Conservation (phyloP, 2,329 filamentous ascomycete genomes). For the Aurifilum marmelostoma region DNA sequence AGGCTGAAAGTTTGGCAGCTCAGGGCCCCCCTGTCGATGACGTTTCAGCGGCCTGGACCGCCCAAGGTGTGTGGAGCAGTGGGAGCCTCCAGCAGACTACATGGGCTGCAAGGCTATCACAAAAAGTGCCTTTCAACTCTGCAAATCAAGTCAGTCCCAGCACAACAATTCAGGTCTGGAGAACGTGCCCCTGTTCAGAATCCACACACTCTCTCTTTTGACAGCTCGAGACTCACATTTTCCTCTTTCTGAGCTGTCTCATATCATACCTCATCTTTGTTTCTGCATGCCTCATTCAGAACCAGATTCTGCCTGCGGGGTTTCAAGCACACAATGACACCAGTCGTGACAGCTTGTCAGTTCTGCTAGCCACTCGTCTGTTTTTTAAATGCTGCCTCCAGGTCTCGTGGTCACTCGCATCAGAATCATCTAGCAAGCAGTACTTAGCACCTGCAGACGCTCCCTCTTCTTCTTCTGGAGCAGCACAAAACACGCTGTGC, state of each 20-base stretch:
- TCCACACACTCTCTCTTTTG: not conserved
- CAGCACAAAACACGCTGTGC: not conserved
- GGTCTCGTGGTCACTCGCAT: not conserved
- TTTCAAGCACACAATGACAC: not conserved
- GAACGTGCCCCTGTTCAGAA: not conserved
- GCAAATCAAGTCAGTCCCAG: not conserved
- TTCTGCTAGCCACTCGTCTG: not conserved
- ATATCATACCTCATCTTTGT: not conserved
- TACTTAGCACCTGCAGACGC: too few relatives aligned
- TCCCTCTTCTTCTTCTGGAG: too few relatives aligned
- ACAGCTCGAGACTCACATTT: not conserved
- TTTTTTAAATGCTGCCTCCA: not conserved
- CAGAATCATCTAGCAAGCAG: not conserved
- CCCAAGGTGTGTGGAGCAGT: not conserved
- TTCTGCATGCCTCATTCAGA: not conserved
- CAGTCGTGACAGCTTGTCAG: conserved; percentile 7
- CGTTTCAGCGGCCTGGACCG: conserved; percentile 12
- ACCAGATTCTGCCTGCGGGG: not conserved
- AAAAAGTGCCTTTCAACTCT: not conserved
- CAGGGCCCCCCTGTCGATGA: conserved; percentile 14
- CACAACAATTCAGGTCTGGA: not conserved
- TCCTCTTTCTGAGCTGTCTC: not conserved
- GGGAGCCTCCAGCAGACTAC: not conserved
- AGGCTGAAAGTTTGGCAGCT: conserved; percentile 15
- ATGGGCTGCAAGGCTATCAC: not conserved